Evolutionary conservation across 805 yeast species (phyloP), one percentile per base, ranked within the genome.

Genomic region (Pachysolen tannophilus): DNA sequence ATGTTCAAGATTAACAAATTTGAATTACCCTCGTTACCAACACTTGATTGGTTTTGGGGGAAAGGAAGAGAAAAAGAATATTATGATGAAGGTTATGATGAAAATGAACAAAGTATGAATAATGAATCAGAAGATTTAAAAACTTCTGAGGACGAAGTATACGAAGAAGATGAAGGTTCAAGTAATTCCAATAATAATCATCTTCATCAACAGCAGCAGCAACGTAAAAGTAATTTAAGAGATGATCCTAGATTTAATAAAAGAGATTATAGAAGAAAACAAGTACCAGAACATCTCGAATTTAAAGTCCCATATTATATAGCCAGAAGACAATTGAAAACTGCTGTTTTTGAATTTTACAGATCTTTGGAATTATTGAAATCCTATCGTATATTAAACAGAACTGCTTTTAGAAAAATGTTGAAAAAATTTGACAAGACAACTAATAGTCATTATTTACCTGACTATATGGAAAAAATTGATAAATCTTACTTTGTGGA

Each of bases 351-450:
- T 38, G 94, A 85, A 49, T 79, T 71, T 44, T 86, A 85, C 53
- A 67, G 90, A 39, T 72, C 82, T 7, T 60, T 86, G 42, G 83
- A 82, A 40, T 65, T 84, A 24, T 58, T 83, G 33, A 73, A 73
- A 43, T 79, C 84, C 1, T 92, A 78, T 54, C 67, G 84, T 44
- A 64, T 78, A 32, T 56, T 88, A 46, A 92, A 92, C 56, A 67
- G 87, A 20, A 87, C 95, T 0, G 98, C 94, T 0, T 76, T 88
- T 48, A 71, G 95, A 34, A 92, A 92, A 49, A 78, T 92, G 48
- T 67, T 86, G 39, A 92, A 92, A 52, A 92, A 92, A 55, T 88
- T 75, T 52, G 98, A 92, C 57, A 92, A 92, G 49, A 67, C 79
- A 4, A 67, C 78, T 2, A 52, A 61, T 9, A 61, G 72, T 8